A percentile compares a stretch with the other conserved stretches of the same genome.
phyloP scores from a whole-genome alignment of 2,329 filamentous ascomycete species.

The Aspergillus sp. region DNA sequence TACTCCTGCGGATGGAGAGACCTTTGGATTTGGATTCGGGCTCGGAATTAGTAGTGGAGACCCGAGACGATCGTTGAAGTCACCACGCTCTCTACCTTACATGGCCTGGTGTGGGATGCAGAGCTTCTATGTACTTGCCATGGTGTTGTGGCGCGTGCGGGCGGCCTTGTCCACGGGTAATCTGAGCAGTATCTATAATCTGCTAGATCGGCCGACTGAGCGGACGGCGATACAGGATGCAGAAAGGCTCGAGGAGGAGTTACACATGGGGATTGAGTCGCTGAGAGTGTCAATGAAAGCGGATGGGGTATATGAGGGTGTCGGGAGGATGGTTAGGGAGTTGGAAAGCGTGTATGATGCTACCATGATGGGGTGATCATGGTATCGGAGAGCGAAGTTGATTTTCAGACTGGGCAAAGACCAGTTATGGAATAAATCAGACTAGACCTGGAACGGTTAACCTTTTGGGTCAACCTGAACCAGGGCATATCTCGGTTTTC shows the following conservation, averaged over 20 bases:
- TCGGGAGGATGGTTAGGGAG: background rate
- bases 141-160: background rate
- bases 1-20: background rate
- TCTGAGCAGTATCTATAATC: background rate
- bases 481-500: too few relatives aligned
- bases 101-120: slow-evolving; percentile 4
- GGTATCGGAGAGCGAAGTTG: background rate
- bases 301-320: slow-evolving; percentile 1
- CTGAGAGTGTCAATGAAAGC: background rate
- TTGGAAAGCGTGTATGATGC: background rate
- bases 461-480: too few relatives aligned
- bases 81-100: slow-evolving; percentile 6
- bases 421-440: too few relatives aligned
- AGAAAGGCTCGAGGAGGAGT: slow-evolving; percentile 6
- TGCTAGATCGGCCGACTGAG: background rate
- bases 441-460: too few relatives aligned
- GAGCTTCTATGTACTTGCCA: background rate
- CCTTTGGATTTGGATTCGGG: too few relatives aligned
- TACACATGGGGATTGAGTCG: slow-evolving; percentile 3
- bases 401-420: too few relatives aligned
- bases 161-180: background rate
- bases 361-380: background rate
- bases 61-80: background rate
- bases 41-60: too few relatives aligned
- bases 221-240: slow-evolving; percentile 5